Conservation (phyloP, 768 basidiomycete species). For the Naganishia friedmannii region DNA sequence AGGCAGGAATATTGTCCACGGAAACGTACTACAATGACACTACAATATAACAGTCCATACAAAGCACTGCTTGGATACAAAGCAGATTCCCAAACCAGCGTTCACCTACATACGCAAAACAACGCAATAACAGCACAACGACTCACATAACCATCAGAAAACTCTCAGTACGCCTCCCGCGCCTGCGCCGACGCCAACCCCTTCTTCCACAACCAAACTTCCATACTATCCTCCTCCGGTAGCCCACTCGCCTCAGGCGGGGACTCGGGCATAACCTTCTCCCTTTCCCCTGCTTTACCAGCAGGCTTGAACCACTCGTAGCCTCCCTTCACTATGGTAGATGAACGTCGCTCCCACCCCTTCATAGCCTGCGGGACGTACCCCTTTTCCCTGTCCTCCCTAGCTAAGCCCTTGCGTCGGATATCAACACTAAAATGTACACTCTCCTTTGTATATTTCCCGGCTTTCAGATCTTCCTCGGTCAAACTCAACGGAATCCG, state of each 20-base stretch:
- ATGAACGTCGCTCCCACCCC: conserved; percentile 7
- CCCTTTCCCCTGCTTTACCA: neutral
- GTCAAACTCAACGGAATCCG: conserved; percentile 61
- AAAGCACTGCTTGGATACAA: no score
- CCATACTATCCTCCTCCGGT: conserved; percentile 18
- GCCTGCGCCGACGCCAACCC: no score
- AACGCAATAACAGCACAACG: no score
- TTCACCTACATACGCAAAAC: no score
- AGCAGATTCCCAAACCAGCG: no score
- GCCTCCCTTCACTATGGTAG: neutral
- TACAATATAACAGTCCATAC: no score
- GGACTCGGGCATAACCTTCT: conserved; percentile 6
- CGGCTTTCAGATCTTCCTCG: conserved; percentile 54
- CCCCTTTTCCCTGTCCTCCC: neutral
- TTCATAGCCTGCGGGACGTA: conserved; percentile 18
- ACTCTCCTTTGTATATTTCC: conserved; percentile 57
- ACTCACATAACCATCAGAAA: no score
- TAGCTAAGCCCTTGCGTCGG: neutral
- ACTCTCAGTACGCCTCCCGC: no score
- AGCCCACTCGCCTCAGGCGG: neutral
- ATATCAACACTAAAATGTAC: conserved; percentile 13
- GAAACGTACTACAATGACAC: no score
- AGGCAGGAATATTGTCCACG: no score
- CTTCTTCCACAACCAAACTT: conserved; percentile 1
- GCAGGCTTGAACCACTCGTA: neutral